Base-by-base conservation (phyloP, 192 early-diverging fungal species). In the Entomortierella parvispora region DNA sequence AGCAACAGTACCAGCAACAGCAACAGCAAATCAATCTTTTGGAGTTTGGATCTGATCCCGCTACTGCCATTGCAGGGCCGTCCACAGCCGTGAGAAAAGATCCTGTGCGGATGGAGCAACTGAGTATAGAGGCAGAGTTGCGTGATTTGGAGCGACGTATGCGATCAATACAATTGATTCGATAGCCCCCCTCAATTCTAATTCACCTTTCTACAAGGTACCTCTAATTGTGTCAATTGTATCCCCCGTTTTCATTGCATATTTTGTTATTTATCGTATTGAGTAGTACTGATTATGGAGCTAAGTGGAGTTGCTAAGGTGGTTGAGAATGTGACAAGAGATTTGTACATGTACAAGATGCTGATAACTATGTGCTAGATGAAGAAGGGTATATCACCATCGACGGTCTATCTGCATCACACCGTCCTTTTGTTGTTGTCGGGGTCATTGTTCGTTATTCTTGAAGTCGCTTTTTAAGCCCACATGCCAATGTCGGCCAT, bases 401-500 rank as follows among this genome's bases (percentile, higher is more conserved):
- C 37, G 37, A 40, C 37, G 37, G 37, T 40, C 12, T 40, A 12
- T 40, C 37, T 40, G 37, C 37, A 40, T 40, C 37, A 12, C 37
- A 40, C 37, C 37, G 37, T 40, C 37, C 37, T 40, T 40, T 40
- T 40, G 5, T 40, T 40, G 5, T 12, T 40, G n/a, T n/a, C n/a
- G n/a, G n/a, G n/a, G n/a, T n/a, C n/a, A n/a, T n/a, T n/a, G n/a
- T n/a, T n/a, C n/a, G n/a, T n/a, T n/a, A n/a, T n/a, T n/a, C n/a
- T n/a, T n/a, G n/a, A n/a, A n/a, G 10, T 23, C 34, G 22, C 42
- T 46, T 37, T 32, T 43, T 82, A 93, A 0, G 90, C 90, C 88
- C 90, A 93, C 54, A 77, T 87, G 33, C 93, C 94, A 69, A 97
- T 83, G 33, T 94, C n/a, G 23, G 90, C 81, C 94, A 96, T 97